Evolutionary conservation across 495 filamentous ascomycete species (phyloP).

Genomic region (Corynascus novoguineensis): DNA sequence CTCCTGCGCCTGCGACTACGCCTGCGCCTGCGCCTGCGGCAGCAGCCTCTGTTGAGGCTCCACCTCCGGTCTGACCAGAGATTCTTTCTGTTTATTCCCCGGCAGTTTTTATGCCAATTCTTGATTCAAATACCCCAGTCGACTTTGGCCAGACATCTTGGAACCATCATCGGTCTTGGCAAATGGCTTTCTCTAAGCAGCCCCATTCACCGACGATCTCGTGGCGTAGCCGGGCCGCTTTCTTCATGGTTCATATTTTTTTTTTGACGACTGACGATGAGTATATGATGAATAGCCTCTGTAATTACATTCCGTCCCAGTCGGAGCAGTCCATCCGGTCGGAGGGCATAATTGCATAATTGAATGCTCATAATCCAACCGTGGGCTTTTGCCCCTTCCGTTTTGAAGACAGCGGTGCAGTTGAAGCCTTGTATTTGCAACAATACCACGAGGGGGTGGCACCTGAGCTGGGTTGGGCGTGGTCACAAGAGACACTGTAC

Average conservation of each 20-base stretch:
- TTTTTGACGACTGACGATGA: slow-evolving; percentile 13
- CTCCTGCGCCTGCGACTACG: slow-evolving; percentile 1
- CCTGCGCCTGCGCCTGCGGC: neutral
- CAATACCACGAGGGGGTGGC: too few species aligned
- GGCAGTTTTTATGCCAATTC: neutral
- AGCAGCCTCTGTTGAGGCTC: neutral
- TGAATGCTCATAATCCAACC: neutral
- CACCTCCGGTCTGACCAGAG: neutral
- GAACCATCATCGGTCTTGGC: neutral
- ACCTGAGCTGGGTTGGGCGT: too few species aligned
- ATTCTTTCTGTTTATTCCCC: neutral
- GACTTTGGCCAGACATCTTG: neutral
- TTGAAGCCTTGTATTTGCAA: too few species aligned
- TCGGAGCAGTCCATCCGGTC: neutral
- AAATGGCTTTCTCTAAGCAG: neutral
- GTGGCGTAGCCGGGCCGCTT: neutral
- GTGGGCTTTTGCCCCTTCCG: too few species aligned
- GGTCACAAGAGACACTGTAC: too few species aligned
- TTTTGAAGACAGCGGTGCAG: too few species aligned
- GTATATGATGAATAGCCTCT: slow-evolving; percentile 7
- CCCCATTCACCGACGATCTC: neutral
- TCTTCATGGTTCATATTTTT: neutral
- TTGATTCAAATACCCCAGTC: neutral
- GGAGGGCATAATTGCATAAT: slow-evolving; percentile 8
- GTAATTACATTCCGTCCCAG: neutral